Evolutionary conservation across 73 alveolate genomes (phyloP).

Genomic region (Uronychia binucleata): DNA sequence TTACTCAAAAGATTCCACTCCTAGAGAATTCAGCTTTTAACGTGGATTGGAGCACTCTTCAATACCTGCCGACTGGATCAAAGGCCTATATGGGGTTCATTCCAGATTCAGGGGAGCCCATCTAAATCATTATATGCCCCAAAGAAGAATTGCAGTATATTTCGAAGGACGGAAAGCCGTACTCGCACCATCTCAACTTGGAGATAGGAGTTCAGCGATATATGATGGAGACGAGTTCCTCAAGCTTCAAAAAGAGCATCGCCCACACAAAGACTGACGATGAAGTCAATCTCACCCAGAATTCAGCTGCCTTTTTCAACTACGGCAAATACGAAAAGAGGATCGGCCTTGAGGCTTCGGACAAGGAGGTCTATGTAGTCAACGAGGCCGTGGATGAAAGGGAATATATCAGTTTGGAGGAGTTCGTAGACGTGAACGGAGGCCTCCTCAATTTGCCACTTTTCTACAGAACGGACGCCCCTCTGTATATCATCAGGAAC

Average conservation of each 20-base stretch:
- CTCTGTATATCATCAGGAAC: constrained; percentile 79
- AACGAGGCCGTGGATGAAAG: constrained; percentile 43
- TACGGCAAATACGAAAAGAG: constrained; percentile 46
- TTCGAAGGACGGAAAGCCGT: constrained; percentile 36
- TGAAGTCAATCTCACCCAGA: background rate
- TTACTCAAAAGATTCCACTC: constrained; percentile 21
- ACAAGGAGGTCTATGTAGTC: constrained; percentile 54
- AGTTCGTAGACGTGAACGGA: constrained; percentile 81
- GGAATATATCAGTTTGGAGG: constrained; percentile 37
- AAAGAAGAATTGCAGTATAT: constrained; percentile 37
- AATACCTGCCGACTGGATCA: constrained; percentile 40
- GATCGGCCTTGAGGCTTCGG: constrained; percentile 37
- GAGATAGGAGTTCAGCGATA: constrained; percentile 33
- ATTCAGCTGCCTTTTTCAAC: constrained; percentile 14
- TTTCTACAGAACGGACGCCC: constrained; percentile 83
- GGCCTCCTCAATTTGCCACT: constrained; percentile 88
- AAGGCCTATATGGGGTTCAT: constrained; percentile 25
- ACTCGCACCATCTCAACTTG: constrained; percentile 10
- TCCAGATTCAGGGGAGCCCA: constrained; percentile 15
- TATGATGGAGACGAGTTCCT: constrained; percentile 14
- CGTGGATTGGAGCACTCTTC: constrained; percentile 34
- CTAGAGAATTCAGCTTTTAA: constrained; percentile 45
- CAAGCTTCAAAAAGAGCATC: background rate
- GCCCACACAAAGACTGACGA: background rate
- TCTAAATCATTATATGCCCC: constrained; percentile 34